Base-by-base conservation (phyloP, 768 basidiomycete species). In the Amanita pallidorosea region DNA sequence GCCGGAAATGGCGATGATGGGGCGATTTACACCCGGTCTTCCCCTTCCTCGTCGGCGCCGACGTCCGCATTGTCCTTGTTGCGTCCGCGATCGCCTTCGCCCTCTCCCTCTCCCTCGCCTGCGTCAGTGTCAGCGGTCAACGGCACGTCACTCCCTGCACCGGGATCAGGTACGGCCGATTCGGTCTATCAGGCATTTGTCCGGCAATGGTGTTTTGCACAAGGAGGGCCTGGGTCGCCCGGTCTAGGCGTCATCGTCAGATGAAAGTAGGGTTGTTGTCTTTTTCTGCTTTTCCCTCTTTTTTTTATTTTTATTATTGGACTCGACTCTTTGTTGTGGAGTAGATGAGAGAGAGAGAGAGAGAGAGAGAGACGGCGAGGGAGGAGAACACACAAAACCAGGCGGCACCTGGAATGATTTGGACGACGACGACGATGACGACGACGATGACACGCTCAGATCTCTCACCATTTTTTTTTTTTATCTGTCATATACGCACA, bases 191-290 rank as follows among this genome's bases (percentile, higher is more conserved):
- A 82, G 49, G 79, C 80, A 20, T 78, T 84, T 53, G 75, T 84
- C 45, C 58, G 67, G 49, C 76, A 81, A 60, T 85, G 83, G 83
- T 84, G 83, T 61, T 85, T 85, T 62, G 80, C 80, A 7, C 71
- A 75, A 56, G 67, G 63, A n/a, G 64, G 23, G 4, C 37, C 46
- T 18, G 35, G 45, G 9, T 37, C 33, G 15, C 46, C 46, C 8
- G 29, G 35, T 37, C n/a, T 41, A 17, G 40, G 36, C 11, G 49
- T 49, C 17, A 12, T 31, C 2, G 45, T 47, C 17, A 15, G 49
- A 29, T 49, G 29, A 41, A 1, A 6, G 5, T 17, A 42, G 25
- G n/a, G 20, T 2, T n/a, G 41, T 15, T 12, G 1, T 25, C 5
- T 44, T 18, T 45, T 7, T 46, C 20, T 27, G 5, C 8, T 29